Evolutionary conservation across 129 eudicot genomes (phyloP).

Genomic region (Centaurea solstitialis): DNA sequence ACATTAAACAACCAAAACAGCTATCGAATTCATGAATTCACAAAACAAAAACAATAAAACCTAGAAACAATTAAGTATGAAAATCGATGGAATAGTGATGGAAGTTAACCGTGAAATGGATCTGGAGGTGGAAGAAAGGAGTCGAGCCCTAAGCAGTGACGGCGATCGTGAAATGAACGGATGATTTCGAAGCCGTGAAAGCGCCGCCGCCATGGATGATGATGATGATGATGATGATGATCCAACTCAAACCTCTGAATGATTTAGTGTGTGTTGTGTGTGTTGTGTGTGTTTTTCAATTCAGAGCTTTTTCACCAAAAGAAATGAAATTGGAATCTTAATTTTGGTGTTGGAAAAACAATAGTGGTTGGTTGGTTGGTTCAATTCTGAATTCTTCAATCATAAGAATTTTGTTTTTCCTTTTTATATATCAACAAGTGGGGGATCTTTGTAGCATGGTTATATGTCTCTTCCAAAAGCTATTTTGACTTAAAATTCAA

Average conservation of each 20-base stretch:
- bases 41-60: background rate
- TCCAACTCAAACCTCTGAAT: background rate
- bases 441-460: background rate
- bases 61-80: background rate
- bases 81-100: background rate
- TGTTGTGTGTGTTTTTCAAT: no score
- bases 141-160: conserved; percentile 62
- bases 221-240: no score
- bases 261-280: no score
- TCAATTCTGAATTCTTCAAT: no score
- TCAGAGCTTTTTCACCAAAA: no score
- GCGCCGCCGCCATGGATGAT: no score
- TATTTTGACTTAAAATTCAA: no score
- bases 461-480: no score
- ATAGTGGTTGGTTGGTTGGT: no score
- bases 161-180: conserved; percentile 67
- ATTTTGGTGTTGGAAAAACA: background rate
- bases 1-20: background rate
- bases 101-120: conserved; percentile 43
- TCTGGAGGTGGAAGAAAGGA: conserved; percentile 48
- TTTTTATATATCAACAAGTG: background rate
- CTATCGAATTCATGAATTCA: background rate
- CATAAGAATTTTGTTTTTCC: background rate
- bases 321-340: no score
- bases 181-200: conserved; percentile 70